phyloP scores from a whole-genome alignment of 2,329 filamentous ascomycete species.

The Cladophialophora exuberans region DNA sequence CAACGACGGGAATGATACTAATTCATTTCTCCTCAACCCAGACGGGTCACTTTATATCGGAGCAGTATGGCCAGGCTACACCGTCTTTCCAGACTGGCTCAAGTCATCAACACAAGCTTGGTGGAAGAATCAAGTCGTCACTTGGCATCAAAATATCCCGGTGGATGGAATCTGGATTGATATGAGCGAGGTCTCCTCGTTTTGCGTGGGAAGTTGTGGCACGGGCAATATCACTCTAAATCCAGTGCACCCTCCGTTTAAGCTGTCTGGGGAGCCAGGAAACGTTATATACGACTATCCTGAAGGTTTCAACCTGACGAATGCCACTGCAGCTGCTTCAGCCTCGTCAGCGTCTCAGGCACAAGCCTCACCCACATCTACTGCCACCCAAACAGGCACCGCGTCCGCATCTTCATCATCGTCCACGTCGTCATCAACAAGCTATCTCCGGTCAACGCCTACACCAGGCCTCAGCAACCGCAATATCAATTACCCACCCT shows the following conservation, averaged over 20 bases:
- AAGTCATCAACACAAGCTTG: conserved; percentile 62
- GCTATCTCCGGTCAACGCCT: conserved; percentile 62
- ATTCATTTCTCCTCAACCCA: conserved; percentile 57
- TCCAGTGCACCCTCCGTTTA: conserved; percentile 68
- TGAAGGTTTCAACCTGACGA: conserved; percentile 70
- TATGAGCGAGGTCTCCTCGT: conserved; percentile 64
- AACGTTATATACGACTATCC: conserved; percentile 65
- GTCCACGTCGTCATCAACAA: conserved; percentile 39
- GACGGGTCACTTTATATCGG: conserved; percentile 60
- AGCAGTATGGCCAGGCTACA: conserved; percentile 62
- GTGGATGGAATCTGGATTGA: conserved; percentile 64
- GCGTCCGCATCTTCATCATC: conserved; percentile 35
- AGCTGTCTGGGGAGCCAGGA: conserved; percentile 66
- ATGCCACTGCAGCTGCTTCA: conserved; percentile 67
- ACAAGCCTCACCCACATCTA: conserved; percentile 49
- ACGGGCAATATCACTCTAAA: conserved; percentile 66
- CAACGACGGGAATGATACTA: conserved; percentile 52
- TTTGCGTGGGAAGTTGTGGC: conserved; percentile 74
- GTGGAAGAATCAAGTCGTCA: conserved; percentile 60
- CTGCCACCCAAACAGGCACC: conserved; percentile 34
- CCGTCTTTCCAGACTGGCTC: conserved; percentile 63
- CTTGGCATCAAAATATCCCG: conserved; percentile 56
- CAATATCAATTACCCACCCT: conserved; percentile 74
- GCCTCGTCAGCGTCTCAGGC: conserved; percentile 59
- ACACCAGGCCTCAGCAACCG: conserved; percentile 60